Percentiles rank a stretch among this genome's conserved stretches.
These are phyloP conservation scores for Metschnikowia matae DNA, from an alignment of 805 yeast genomes.

Conservation along the genomic window DNA sequence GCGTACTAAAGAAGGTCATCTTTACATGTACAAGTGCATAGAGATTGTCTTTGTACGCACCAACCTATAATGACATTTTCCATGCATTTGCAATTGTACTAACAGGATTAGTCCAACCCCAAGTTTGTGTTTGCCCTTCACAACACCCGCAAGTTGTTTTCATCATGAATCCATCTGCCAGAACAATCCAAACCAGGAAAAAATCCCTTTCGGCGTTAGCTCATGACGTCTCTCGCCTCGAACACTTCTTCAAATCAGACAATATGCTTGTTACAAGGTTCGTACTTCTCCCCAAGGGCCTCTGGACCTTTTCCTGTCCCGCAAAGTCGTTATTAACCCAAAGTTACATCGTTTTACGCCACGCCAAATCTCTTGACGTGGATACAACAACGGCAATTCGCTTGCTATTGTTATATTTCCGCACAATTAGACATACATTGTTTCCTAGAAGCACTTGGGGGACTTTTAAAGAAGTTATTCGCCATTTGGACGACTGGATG, in stretches of 20 bases:
- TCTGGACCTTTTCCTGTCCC: background rate
- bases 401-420: background rate
- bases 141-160: background rate
- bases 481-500: constrained; percentile 2
- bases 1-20: too few species aligned
- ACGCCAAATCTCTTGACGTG: background rate
- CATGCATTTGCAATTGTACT: background rate
- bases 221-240: constrained; percentile 1
- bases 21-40: background rate
- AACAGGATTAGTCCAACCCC: background rate
- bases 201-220: constrained; percentile 1
- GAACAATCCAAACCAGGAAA: background rate
- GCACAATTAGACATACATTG: constrained; percentile 1
- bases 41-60: background rate
- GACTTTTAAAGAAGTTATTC: background rate
- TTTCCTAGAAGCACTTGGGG: background rate
- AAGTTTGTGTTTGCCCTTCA: background rate
- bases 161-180: background rate
- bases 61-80: background rate
- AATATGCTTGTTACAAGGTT: constrained; percentile 1
- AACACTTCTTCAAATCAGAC: constrained; percentile 1
- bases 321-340: background rate
- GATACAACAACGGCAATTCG: constrained; percentile 3
- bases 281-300: background rate
- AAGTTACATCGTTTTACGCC: background rate